Evolutionary conservation across 2,329 filamentous ascomycete species (phyloP).

Genomic region (Ophiostoma ips): DNA sequence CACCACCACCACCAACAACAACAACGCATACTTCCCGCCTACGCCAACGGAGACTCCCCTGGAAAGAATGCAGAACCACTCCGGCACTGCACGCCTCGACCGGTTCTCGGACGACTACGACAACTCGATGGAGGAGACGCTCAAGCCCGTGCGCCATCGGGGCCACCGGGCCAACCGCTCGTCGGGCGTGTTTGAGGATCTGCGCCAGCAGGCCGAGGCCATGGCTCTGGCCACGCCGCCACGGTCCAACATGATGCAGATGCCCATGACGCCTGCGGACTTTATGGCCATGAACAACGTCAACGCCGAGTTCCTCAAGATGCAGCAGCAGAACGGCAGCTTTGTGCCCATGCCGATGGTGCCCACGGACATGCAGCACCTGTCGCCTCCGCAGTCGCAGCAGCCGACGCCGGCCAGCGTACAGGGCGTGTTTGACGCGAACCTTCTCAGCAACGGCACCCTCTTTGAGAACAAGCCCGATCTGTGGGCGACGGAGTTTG

Average conservation of each 20-base stretch:
- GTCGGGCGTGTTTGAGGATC: conserved; percentile 43
- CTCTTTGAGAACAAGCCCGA: conserved; percentile 31
- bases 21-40: conserved; percentile 46
- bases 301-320: conserved; percentile 23
- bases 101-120: conserved; percentile 49
- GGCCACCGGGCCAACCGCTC: conserved; percentile 27
- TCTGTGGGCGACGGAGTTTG: conserved; percentile 20
- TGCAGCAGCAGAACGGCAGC: conserved; percentile 15
- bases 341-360: conserved; percentile 25
- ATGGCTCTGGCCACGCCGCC: conserved; percentile 40
- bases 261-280: conserved; percentile 39
- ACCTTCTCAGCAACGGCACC: conserved; percentile 18
- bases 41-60: conserved; percentile 54
- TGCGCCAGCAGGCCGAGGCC: conserved; percentile 41
- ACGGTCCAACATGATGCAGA: conserved; percentile 33
- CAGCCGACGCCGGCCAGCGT: conserved; percentile 38
- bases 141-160: conserved; percentile 35
- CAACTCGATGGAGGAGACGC: conserved; percentile 52
- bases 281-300: conserved; percentile 34
- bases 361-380: conserved; percentile 21
- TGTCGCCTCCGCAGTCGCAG: conserved; percentile 36
- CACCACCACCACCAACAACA: conserved; percentile 11
- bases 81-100: conserved; percentile 20
- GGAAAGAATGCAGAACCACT: conserved; percentile 29
- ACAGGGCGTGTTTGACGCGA: conserved; percentile 22